Percentiles rank a stretch among this genome's conserved stretches.
These are phyloP conservation scores for Geotrichum restrictum DNA, from an alignment of 1,139 yeast species.

Conservation along the genomic window DNA sequence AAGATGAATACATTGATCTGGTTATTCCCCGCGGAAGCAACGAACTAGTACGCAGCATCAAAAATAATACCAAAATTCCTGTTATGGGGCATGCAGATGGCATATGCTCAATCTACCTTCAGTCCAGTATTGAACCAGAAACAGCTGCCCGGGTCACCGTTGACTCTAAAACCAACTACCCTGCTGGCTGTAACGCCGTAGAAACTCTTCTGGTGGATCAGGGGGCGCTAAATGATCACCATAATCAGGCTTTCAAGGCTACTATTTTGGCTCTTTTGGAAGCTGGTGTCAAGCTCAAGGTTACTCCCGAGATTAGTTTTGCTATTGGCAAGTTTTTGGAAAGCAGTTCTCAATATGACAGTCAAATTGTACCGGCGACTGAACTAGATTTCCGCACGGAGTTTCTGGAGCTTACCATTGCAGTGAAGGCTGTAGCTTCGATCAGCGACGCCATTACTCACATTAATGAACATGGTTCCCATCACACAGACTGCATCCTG, in stretches of 20 bases:
- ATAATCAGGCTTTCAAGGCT: slow-evolving; percentile 40
- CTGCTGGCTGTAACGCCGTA: slow-evolving; percentile 97
- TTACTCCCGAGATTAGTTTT: slow-evolving; percentile 51
- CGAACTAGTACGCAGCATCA: slow-evolving; percentile 79
- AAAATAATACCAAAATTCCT: slow-evolving; percentile 85
- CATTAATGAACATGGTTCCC: slow-evolving; percentile 87
- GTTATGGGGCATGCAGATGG: slow-evolving; percentile 99
- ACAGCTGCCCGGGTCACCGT: slow-evolving; percentile 73
- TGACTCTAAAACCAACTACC: slow-evolving; percentile 92
- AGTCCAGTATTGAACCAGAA: slow-evolving; percentile 64
- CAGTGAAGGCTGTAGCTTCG: slow-evolving; percentile 59
- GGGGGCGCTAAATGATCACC: slow-evolving; percentile 42
- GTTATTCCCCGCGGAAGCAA: slow-evolving; percentile 97
- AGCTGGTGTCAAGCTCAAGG: slow-evolving; percentile 72
- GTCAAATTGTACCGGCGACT: slow-evolving; percentile 47
- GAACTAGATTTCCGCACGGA: slow-evolving; percentile 73
- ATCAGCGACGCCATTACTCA: slow-evolving; percentile 72
- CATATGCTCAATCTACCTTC: slow-evolving; percentile 82
- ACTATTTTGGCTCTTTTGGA: slow-evolving; percentile 50
- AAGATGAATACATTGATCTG: slow-evolving; percentile 86
- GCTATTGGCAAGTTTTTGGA: slow-evolving; percentile 24
- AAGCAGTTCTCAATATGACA: slow-evolving; percentile 30
- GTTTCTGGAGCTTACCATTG: slow-evolving; percentile 75
- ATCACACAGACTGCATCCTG: slow-evolving; percentile 90
- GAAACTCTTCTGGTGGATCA: slow-evolving; percentile 76